A percentile compares a stretch with the other conserved stretches of the same genome.
phyloP scores from a whole-genome alignment of 352 stramenopile species.

The Pythium plurisporium region DNA sequence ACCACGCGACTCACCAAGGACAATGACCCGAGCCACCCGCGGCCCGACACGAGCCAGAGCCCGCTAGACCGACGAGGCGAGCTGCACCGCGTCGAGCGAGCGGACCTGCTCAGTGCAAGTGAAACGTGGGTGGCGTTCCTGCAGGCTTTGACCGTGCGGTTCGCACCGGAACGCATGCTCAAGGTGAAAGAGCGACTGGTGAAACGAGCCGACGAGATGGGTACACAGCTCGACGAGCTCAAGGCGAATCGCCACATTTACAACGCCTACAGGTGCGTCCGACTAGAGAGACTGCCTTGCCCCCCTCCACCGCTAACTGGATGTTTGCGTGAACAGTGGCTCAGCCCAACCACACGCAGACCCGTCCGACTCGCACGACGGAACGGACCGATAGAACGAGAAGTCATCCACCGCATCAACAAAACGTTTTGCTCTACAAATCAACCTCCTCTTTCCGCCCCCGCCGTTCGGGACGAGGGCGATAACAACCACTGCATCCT shows the following conservation, averaged over 20 bases:
- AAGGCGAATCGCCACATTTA: conserved; percentile 60
- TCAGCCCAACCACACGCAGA: conserved; percentile 1
- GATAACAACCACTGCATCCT: too few species aligned
- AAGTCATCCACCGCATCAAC: background rate
- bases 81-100: conserved; percentile 16
- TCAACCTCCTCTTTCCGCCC: background rate
- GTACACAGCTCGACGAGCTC: conserved; percentile 43
- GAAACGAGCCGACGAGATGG: conserved; percentile 38
- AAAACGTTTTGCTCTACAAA: conserved; percentile 10
- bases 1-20: conserved; percentile 33
- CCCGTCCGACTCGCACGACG: background rate
- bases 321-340: background rate
- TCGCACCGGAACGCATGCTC: conserved; percentile 58
- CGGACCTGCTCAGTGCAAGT: conserved; percentile 35
- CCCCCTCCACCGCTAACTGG: too few species aligned
- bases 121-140: conserved; percentile 58
- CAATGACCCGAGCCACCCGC: conserved; percentile 47
- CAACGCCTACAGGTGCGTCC: conserved; percentile 53
- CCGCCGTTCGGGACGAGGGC: too few species aligned
- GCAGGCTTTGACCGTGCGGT: conserved; percentile 59
- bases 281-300: too few species aligned
- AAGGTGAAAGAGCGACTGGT: conserved; percentile 62
- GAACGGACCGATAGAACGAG: background rate
- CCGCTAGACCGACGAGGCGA: background rate
- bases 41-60: conserved; percentile 5